Conservation (phyloP, 495 filamentous ascomycete species). For the Tuber melanosporum region DNA sequence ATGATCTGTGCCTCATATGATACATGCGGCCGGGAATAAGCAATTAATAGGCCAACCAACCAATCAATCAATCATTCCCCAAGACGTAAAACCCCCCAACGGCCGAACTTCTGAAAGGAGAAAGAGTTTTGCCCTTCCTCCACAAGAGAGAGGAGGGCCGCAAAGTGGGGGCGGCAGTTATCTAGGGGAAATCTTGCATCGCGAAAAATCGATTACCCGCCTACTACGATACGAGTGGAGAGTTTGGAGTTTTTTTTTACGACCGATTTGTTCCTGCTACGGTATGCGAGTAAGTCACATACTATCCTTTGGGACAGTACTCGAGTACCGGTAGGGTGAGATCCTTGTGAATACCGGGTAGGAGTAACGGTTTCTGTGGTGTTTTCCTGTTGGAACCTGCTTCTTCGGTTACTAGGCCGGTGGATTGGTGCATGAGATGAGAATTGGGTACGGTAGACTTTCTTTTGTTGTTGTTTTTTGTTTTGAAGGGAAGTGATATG, state of each 20-base stretch:
- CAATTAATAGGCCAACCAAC: not conserved
- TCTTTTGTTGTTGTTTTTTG: not conserved
- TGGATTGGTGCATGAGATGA: constrained; percentile 3
- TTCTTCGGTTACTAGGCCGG: constrained; percentile 2
- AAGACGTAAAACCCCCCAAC: not conserved
- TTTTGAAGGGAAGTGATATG: constrained; percentile 1
- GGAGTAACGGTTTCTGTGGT: not conserved
- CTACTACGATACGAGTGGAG: not conserved
- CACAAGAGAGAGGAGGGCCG: not conserved
- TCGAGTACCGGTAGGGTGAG: not conserved
- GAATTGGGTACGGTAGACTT: not conserved
- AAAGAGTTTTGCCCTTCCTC: not conserved
- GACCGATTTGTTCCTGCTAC: not conserved
- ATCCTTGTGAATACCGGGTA: constrained; percentile 5
- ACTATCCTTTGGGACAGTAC: not conserved
- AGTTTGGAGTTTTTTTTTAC: not conserved
- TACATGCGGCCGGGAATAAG: not conserved
- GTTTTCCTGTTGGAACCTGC: constrained; percentile 1
- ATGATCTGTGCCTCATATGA: not conserved
- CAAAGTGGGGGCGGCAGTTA: not conserved
- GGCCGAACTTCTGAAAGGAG: not conserved
- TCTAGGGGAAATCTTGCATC: not conserved
- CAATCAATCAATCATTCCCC: not conserved
- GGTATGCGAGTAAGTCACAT: not conserved
- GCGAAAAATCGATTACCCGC: not conserved